phyloP scores from a whole-genome alignment of 805 yeast species.

The Kazachstania bromeliacearum region DNA sequence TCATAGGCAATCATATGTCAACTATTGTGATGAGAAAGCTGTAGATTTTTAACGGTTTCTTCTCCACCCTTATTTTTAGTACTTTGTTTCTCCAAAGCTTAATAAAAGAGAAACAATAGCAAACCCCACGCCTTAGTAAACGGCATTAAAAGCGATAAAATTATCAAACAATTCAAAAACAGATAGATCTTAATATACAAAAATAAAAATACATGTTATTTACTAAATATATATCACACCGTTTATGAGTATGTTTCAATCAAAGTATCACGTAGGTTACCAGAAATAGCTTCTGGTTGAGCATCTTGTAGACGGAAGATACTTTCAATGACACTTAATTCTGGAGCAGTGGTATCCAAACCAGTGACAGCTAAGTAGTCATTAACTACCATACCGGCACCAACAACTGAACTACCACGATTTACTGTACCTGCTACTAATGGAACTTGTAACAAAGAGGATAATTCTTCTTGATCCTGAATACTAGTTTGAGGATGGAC shows the following conservation, averaged over 20 bases:
- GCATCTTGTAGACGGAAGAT: constrained; percentile 91
- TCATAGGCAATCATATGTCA: too few species aligned
- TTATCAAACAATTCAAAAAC: too few species aligned
- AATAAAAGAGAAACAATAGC: too few species aligned
- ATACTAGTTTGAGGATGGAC: constrained; percentile 97
- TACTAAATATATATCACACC: constrained; percentile 1
- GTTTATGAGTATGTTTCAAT: constrained; percentile 77
- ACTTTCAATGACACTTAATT: constrained; percentile 90
- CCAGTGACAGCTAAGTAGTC: constrained; percentile 98
- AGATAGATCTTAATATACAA: too few species aligned
- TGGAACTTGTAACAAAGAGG: constrained; percentile 92
- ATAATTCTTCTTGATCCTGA: constrained; percentile 96
- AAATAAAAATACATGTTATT: background rate
- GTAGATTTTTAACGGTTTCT: too few species aligned
- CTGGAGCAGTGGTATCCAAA: constrained; percentile 97
- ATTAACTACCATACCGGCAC: constrained; percentile 97
- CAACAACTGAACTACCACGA: constrained; percentile 95
- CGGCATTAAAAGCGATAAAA: too few species aligned
- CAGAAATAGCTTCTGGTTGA: constrained; percentile 76
- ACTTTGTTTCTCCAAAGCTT: too few species aligned
- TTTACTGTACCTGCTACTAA: constrained; percentile 97
- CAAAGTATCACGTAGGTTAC: constrained; percentile 81
- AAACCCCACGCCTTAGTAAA: too few species aligned
- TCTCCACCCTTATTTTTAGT: too few species aligned
- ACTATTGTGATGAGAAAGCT: too few species aligned